Evolutionary conservation across 139 green algal species (phyloP), one percentile per base, ranked within the genome.

Genomic region (Monoraphidium neglectum): DNA sequence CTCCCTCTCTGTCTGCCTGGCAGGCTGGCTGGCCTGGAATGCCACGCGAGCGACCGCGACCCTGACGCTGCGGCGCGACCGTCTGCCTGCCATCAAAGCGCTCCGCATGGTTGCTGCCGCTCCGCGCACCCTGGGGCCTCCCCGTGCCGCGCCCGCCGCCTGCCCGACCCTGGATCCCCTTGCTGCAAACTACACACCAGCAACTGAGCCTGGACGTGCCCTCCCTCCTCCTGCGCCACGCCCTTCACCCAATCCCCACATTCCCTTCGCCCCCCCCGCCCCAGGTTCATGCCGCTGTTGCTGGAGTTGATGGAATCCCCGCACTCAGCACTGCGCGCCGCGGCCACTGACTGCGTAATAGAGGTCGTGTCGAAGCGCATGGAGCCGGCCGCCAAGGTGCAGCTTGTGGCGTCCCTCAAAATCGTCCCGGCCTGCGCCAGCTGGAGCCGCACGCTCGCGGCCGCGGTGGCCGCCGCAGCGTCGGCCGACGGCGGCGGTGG

Each of bases 361-460:
- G 93, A 96, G 70, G 84, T 97, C 2, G 77, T 97, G 4, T 79
- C 43, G 54, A 98, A 98, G 82, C 88, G 94, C 74, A 98, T 98
- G 94, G 94, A 98, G 26, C 76, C 89, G 3, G 64, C 68, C 32
- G 67, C 84, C 65, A 98, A 98, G 82, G 82, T 98, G 37, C 69
- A 73, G 16, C 87, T 98, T 1, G 86, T 97, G 32, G 83, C 94
- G 83, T 77, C 75, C 75, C 86, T 90, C 57, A 77, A 78, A 28
- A 84, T 96, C 30, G 86, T 92, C n/a, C 60, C 70, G 15, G 72
- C 81, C 26, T 87, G 76, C 43, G 83, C 86, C 0, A 13, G 46
- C 3, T 94, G 89, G 88, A 81, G 67, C 49, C 74, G 21, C 40
- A 53, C 47, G n/a, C 49, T 76, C 4, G 43, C 64, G 1, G 66